A percentile compares a stretch with the other conserved stretches of the same genome.
phyloP scores from a whole-genome alignment of 2,329 filamentous ascomycete species.

The Colletotrichum orbiculare region DNA sequence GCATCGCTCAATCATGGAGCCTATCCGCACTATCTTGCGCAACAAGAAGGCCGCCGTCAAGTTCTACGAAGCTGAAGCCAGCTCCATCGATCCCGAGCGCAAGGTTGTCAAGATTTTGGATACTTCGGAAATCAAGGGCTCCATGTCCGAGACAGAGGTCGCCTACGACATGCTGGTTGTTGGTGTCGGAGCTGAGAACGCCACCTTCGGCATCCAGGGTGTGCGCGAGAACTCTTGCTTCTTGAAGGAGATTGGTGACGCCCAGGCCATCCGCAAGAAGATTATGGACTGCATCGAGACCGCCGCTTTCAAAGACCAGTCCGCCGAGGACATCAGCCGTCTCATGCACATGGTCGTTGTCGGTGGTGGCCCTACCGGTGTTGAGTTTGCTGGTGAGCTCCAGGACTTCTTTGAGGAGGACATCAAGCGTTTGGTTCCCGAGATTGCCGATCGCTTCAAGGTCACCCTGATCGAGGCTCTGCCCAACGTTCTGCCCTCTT shows the following conservation, averaged over 20 bases:
- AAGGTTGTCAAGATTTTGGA: conserved; percentile 91
- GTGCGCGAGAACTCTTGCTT: conserved; percentile 97
- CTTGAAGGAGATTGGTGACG: conserved; percentile 97
- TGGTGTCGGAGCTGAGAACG: conserved; percentile 97
- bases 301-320: conserved; percentile 97
- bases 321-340: conserved; percentile 86
- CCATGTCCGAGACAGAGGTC: conserved; percentile 84
- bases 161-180: conserved; percentile 98
- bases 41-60: conserved; percentile 94
- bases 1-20: conserved; percentile 99
- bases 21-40: conserved; percentile 93
- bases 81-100: conserved; percentile 92
- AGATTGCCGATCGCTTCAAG: conserved; percentile 94
- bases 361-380: conserved; percentile 93
- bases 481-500: conserved; percentile 95
- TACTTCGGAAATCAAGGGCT: conserved; percentile 91
- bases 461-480: conserved; percentile 98
- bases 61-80: conserved; percentile 98
- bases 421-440: conserved; percentile 96
- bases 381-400: conserved; percentile 97
- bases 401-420: conserved; percentile 99
- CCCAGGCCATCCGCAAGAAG: conserved; percentile 95
- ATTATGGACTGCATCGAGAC: conserved; percentile 99
- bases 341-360: conserved; percentile 98
- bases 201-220: conserved; percentile 96